These are phyloP conservation scores for Heracleum sosnowskyi DNA, from an alignment of 129 eudicot genomes.

Conservation along the genomic window DNA sequence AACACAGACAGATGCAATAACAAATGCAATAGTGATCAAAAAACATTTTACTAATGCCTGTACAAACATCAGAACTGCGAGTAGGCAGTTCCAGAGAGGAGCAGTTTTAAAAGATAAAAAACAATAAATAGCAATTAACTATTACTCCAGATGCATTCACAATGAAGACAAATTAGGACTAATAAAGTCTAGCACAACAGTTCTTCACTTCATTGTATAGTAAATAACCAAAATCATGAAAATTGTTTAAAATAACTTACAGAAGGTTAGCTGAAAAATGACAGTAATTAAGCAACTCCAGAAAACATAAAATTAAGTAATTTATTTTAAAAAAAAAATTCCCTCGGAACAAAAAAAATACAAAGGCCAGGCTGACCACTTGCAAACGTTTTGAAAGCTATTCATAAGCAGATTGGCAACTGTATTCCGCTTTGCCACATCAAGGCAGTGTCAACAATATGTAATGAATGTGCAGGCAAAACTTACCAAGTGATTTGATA, in stretches of 20 bases:
- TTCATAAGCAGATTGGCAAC: neutral
- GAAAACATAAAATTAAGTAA: neutral
- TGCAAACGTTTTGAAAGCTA: neutral
- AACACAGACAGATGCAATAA: neutral
- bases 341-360: neutral
- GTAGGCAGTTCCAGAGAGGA: neutral
- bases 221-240: neutral
- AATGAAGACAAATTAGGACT: neutral
- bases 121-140: neutral
- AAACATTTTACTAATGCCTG: neutral
- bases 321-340: neutral
- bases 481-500: neutral
- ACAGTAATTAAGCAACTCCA: neutral
- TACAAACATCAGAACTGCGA: neutral
- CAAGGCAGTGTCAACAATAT: neutral
- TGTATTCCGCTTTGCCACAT: too few species aligned
- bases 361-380: neutral
- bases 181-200: neutral
- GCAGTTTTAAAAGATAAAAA: neutral
- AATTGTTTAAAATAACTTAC: neutral
- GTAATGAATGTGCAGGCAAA: neutral
- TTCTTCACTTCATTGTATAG: neutral
- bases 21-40: too few species aligned
- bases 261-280: neutral
- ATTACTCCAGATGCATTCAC: neutral